Conservation (phyloP, 139 green algal species). For the Zygnema cylindricum region DNA sequence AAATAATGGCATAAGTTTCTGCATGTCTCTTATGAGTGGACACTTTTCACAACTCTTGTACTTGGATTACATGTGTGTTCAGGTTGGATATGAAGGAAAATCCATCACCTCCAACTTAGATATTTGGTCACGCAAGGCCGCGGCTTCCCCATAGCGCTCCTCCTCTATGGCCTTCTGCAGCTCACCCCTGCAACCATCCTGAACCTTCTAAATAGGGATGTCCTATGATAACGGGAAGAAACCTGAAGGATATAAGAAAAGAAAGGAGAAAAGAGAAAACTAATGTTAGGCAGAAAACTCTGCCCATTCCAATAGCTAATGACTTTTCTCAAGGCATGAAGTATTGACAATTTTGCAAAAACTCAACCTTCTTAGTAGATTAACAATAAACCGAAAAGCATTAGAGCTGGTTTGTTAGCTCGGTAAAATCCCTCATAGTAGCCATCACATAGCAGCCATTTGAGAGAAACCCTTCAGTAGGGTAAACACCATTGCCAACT, state of each 20-base stretch:
- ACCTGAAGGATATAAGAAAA: not conserved
- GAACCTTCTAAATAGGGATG: conserved; percentile 25
- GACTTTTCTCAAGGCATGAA: not conserved
- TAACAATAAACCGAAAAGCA: too few relatives aligned
- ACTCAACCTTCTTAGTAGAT: not conserved
- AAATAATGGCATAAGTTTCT: too few relatives aligned
- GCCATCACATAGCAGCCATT: too few relatives aligned
- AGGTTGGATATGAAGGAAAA: not conserved
- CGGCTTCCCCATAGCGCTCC: conserved; percentile 65
- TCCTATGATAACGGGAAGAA: not conserved
- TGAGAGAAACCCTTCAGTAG: too few relatives aligned
- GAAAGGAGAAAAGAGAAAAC: not conserved
- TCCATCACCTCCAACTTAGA: conserved; percentile 53
- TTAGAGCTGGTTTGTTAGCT: too few relatives aligned
- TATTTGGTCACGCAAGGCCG: conserved; percentile 58
- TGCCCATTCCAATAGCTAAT: not conserved
- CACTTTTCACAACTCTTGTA: too few relatives aligned
- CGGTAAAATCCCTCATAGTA: too few relatives aligned
- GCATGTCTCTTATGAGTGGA: too few relatives aligned
- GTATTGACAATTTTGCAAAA: not conserved
- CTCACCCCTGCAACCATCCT: conserved; percentile 30
- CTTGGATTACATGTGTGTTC: not conserved
- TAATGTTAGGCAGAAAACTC: not conserved
- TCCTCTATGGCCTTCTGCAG: conserved; percentile 66
- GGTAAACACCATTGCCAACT: too few relatives aligned